Base-by-base conservation (phyloP, 495 filamentous ascomycete species). In the Tuber indicum region DNA sequence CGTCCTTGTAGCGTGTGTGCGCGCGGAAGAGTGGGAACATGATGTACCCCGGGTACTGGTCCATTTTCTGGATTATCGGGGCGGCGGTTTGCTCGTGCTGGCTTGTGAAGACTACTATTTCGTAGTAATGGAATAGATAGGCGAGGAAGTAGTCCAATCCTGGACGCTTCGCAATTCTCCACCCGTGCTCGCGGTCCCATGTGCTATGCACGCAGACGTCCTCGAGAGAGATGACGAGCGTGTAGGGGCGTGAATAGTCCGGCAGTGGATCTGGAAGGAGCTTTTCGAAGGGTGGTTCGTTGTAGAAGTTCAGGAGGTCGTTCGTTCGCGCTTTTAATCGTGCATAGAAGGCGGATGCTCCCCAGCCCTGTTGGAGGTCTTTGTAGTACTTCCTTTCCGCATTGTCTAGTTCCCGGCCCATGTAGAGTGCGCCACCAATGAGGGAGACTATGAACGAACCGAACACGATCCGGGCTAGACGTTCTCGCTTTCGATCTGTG, bases 141-240 rank as follows among this genome's bases (percentile, higher is more conserved):
- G 92, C 93, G 74, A 99, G 85, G 87, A 99, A 98, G 87, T 99
- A 99, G 86, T 99, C 96, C 70, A 97, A 88, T 62, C 96, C 96
- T 43, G 96, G 96, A 47, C 96, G 90, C 86, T 99, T 99, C 66
- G 96, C 96, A 79, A 95, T 89, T 75, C 95, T 90, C 95, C 96
- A 99, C 43, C 96, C 96, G 81, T 98, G 92, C 81, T 98, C 92
- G 72, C 94, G 89, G 36, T 89, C 89, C 96, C 96, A 99, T 81
- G 97, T 92, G 84, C 91, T 94, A 85, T 98, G 95, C 47, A 99
- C 90, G 43, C 98, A 88, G 79, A 99, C 86, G 85, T 98, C 96
- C 86, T 99, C 96, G 80, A 99, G 85, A 84, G 92, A 94, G 78
- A 99, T 87, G 23, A 96, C 93, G 71, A 99, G 86, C 1, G 96